Conservation (phyloP, 805 yeast genomes). For the Crinitomyces ghanaensis region DNA sequence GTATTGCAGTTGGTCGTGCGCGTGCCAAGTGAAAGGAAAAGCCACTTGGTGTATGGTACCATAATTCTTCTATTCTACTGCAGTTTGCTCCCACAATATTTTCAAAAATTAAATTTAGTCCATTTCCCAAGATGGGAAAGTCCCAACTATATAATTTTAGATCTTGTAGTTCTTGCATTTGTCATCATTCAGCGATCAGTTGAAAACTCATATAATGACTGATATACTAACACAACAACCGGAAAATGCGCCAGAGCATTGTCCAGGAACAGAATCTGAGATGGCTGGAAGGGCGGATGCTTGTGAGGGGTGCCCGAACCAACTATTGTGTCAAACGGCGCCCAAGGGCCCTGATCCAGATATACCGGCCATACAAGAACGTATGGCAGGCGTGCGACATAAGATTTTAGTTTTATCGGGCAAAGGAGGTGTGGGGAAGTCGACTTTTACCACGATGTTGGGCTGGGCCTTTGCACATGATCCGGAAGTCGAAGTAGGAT, state of each 20-base stretch:
- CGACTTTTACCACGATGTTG: slow-evolving; percentile 92
- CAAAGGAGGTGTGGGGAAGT: slow-evolving; percentile 89
- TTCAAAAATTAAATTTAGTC: too few relatives aligned
- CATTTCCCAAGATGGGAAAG: too few relatives aligned
- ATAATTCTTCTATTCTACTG: too few relatives aligned
- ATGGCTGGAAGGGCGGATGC: slow-evolving; percentile 90
- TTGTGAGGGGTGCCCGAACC: slow-evolving; percentile 90
- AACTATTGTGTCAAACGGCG: slow-evolving; percentile 71
- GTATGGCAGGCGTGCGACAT: slow-evolving; percentile 56
- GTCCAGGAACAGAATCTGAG: slow-evolving; percentile 97
- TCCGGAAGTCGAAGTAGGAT: slow-evolving; percentile 76
- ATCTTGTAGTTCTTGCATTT: too few relatives aligned
- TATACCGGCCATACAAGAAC: slow-evolving; percentile 57
- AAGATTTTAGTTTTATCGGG: slow-evolving; percentile 64
- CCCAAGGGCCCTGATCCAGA: slow-evolving; percentile 95
- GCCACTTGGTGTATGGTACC: too few relatives aligned
- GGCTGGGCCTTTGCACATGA: slow-evolving; percentile 85
- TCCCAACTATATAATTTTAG: too few relatives aligned
- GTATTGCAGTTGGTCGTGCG: too few relatives aligned
- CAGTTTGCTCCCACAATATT: too few relatives aligned
- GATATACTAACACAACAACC: slow-evolving; percentile 4
- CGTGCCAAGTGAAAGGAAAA: too few relatives aligned
- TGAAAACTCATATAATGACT: slow-evolving; percentile 7
- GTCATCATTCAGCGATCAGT: too few relatives aligned
- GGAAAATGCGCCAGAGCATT: slow-evolving; percentile 92